These are phyloP conservation scores for Bondarzewia mesenterica DNA, from an alignment of 1,284 basidiomycete genomes.

Conservation along the genomic window DNA sequence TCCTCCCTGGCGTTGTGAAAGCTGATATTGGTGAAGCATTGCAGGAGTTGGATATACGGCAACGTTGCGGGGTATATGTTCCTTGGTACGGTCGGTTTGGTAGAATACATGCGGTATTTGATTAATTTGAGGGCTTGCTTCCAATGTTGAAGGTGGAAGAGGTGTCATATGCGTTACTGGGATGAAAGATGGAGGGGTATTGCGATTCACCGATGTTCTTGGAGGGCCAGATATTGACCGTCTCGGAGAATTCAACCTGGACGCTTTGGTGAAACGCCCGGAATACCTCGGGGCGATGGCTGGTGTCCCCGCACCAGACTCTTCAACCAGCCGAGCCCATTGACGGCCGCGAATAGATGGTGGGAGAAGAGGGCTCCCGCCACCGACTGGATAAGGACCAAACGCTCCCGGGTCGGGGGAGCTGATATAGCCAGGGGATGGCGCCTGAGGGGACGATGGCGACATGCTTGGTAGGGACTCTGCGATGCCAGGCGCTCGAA, in stretches of 20 bases:
- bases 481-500: not conserved
- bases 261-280: not conserved
- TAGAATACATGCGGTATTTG: conserved; percentile 13
- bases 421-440: not conserved
- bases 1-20: not conserved
- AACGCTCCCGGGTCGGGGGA: not conserved
- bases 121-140: not conserved
- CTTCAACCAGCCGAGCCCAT: not conserved
- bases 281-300: conserved; percentile 1
- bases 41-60: conserved; percentile 4
- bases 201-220: conserved; percentile 16
- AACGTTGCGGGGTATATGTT: conserved; percentile 9
- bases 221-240: conserved; percentile 30
- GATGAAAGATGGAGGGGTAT: conserved; percentile 18
- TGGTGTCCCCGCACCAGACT: not conserved
- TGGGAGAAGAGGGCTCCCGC: not conserved
- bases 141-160: conserved; percentile 13
- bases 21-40: not conserved
- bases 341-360: not conserved
- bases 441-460: conserved; percentile 7
- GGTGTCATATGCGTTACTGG: conserved; percentile 16
- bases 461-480: conserved; percentile 10
- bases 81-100: conserved; percentile 10
- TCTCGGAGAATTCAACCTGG: conserved; percentile 6
- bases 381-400: not conserved